phyloP scores from a whole-genome alignment of 805 yeast genomes.

The Jamesozyma piceae region DNA sequence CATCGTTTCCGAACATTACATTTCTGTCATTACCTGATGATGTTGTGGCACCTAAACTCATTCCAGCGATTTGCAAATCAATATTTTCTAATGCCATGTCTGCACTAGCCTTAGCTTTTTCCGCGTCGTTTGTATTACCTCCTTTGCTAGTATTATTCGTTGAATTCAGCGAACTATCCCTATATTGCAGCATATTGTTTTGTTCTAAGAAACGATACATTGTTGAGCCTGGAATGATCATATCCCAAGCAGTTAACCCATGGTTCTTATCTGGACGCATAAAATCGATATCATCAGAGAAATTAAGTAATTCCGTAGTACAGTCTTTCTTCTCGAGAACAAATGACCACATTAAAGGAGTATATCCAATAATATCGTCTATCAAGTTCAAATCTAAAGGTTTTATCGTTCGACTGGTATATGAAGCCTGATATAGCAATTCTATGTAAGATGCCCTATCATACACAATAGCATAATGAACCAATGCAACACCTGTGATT shows the following conservation, averaged over 20 bases:
- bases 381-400: slow-evolving; percentile 38
- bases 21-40: slow-evolving; percentile 7
- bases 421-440: slow-evolving; percentile 29
- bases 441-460: slow-evolving; percentile 42
- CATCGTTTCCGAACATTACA: slow-evolving; percentile 1
- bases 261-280: slow-evolving; percentile 30
- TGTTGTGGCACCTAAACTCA: slow-evolving; percentile 9
- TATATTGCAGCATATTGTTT: slow-evolving; percentile 34
- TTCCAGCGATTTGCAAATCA: slow-evolving; percentile 35
- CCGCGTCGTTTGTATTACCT: neutral
- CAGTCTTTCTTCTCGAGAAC: slow-evolving; percentile 48
- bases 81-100: slow-evolving; percentile 22
- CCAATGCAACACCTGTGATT: slow-evolving; percentile 37
- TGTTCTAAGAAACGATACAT: slow-evolving; percentile 49
- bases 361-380: slow-evolving; percentile 45
- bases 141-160: neutral
- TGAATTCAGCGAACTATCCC: neutral
- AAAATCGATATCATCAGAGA: slow-evolving; percentile 49
- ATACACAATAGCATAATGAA: slow-evolving; percentile 49
- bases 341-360: slow-evolving; percentile 85
- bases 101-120: neutral
- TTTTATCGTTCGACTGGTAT: slow-evolving; percentile 14
- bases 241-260: slow-evolving; percentile 39
- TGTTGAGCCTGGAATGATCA: slow-evolving; percentile 48
- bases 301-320: slow-evolving; percentile 47